Evolutionary conservation across 805 yeast genomes (phyloP).

Genomic region (Maudiozyma barnettii): DNA sequence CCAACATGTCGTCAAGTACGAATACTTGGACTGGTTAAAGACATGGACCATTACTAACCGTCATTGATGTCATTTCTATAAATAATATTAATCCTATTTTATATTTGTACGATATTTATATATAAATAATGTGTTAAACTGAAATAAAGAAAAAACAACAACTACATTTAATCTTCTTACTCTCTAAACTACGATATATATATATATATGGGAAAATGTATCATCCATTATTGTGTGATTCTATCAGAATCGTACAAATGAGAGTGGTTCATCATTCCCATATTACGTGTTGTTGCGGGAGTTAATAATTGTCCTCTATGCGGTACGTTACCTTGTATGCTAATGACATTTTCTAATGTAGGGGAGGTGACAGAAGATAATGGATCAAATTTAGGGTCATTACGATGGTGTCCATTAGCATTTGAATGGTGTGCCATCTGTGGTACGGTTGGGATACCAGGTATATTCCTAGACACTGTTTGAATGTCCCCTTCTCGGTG

Average conservation of each 20-base stretch:
- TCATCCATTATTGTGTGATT: constrained; percentile 21
- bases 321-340: constrained; percentile 27
- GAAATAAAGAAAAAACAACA: background rate
- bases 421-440: constrained; percentile 19
- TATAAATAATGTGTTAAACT: background rate
- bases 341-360: constrained; percentile 19
- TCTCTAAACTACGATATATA: background rate
- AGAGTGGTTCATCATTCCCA: constrained; percentile 17
- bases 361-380: constrained; percentile 19
- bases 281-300: constrained; percentile 26
- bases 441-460: constrained; percentile 17
- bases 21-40: constrained; percentile 39
- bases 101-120: background rate
- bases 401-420: background rate
- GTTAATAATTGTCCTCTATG: constrained; percentile 19
- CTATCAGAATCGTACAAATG: constrained; percentile 25
- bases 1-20: constrained; percentile 35
- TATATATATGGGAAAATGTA: background rate
- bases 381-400: background rate
- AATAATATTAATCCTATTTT: background rate
- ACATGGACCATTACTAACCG: constrained; percentile 36
- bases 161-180: background rate
- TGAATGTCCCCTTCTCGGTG: background rate
- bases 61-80: background rate
- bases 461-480: background rate